Evolutionary conservation across 257 asterid genomes (phyloP), one percentile per base, ranked within the genome.

Genomic region (Misopates orontium): DNA sequence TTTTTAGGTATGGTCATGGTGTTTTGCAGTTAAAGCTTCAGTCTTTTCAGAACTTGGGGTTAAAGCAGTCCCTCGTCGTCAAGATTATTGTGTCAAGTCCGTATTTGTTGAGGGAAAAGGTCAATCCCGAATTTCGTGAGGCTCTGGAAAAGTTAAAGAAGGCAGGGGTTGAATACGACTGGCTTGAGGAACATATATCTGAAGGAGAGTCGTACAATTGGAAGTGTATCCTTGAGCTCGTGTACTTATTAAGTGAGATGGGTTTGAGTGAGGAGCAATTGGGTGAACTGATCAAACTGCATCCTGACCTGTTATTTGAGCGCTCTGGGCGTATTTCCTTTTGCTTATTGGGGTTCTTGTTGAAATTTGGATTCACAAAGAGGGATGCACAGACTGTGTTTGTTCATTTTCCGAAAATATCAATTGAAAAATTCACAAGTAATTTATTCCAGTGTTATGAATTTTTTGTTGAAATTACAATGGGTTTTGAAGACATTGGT

Each of bases 71-170:
- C 63, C 62, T 40, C 23, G 76, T 81, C n/a, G 45, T 67, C 63
- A 84, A 74, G 71, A 51, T 77, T 66, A 71, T 81, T 49, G 58
- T 62, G 66, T 71, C 78, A 13, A 57, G 80, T 71, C 86, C 89
- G 15, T 70, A 52, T 67, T 69, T 84, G 45, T 71, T 83, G 73
- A 41, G 56, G 36, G 81, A 77, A 24, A 19, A 64, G 56, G 66
- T 45, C 7, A 32, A 12, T 5, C 19, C 4, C 56, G 80, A 78
- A 11, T 76, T 80, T 60, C 17, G 72, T 47, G 56, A 24, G 60
- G 72, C 73, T 42, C 45, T 81, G 5, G 61, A 66, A 52, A 77
- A 64, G 58, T 67, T 83, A 65, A 78, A 69, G 72, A 31, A 48
- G 17, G 17, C 20, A 14, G 83, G 77, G 66, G 42, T 75, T 63